These are phyloP conservation scores for Bryopsis sp. DNA, from an alignment of 139 green algal species.

Conservation along the genomic window DNA sequence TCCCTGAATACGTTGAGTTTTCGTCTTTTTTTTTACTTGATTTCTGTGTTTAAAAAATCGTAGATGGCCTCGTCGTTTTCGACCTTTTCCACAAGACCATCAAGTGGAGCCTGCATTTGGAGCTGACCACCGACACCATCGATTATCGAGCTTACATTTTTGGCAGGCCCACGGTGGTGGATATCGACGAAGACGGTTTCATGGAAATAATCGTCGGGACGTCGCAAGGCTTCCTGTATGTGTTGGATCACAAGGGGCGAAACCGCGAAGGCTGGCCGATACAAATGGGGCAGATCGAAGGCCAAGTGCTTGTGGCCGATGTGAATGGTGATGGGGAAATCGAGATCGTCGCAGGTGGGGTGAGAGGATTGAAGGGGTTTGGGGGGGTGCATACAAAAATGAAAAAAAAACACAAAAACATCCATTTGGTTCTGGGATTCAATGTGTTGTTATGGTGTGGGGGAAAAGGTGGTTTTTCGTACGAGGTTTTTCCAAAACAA, in stretches of 20 bases:
- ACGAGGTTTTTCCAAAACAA: background rate
- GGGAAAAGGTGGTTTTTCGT: background rate
- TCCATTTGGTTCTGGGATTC: too few species aligned
- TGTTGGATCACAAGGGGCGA: slow-evolving; percentile 57
- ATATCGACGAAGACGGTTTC: slow-evolving; percentile 75
- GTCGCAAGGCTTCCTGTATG: slow-evolving; percentile 88
- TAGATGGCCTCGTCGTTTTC: slow-evolving; percentile 76
- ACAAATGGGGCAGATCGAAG: slow-evolving; percentile 93
- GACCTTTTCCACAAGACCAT: slow-evolving; percentile 58
- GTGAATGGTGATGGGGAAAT: slow-evolving; percentile 81
- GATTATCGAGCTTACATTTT: slow-evolving; percentile 74
- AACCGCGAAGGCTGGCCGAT: slow-evolving; percentile 66
- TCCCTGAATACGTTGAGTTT: too few species aligned
- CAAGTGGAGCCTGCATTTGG: slow-evolving; percentile 84
- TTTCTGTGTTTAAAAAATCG: background rate
- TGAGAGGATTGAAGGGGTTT: too few species aligned
- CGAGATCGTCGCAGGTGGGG: slow-evolving; percentile 66
- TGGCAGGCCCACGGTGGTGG: slow-evolving; percentile 67
- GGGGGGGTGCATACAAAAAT: too few species aligned
- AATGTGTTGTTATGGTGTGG: too few species aligned
- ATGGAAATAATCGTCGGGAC: slow-evolving; percentile 92
- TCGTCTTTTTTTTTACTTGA: background rate
- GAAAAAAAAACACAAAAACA: too few species aligned
- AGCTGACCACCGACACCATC: slow-evolving; percentile 82
- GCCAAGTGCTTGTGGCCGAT: slow-evolving; percentile 78